Evolutionary conservation across 495 filamentous ascomycete species (phyloP).

Genomic region (Neurospora tetrasperma): DNA sequence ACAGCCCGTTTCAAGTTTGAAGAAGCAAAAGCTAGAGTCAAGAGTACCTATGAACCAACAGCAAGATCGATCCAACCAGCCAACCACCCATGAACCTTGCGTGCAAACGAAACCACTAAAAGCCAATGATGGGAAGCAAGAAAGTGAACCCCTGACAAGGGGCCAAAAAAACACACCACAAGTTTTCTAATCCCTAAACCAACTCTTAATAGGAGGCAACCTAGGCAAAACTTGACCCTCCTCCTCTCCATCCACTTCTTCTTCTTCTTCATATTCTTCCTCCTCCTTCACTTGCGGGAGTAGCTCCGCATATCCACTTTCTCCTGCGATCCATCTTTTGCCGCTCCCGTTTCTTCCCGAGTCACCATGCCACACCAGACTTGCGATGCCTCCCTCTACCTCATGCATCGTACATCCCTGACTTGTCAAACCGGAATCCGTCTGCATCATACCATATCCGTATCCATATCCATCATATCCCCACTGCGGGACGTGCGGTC

Average conservation of each 20-base stretch:
- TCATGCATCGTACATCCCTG: background rate
- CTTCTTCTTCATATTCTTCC: background rate
- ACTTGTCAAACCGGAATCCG: background rate
- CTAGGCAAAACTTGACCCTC: background rate
- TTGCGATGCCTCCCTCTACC: background rate
- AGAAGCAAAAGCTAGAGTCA: background rate
- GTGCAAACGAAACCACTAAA: background rate
- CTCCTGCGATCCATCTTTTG: background rate
- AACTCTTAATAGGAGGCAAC: background rate
- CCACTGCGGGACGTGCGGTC: background rate
- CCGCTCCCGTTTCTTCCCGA: background rate
- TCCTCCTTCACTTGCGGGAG: background rate
- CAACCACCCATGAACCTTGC: background rate
- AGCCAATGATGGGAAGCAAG: background rate
- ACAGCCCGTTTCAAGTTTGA: background rate
- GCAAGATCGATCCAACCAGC: background rate
- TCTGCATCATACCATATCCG: background rate
- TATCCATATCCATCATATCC: background rate
- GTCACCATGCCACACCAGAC: background rate
- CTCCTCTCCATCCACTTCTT: background rate
- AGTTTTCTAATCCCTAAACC: background rate
- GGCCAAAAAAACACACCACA: background rate
- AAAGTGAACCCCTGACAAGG: background rate
- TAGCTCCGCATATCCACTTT: background rate
- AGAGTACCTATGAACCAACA: background rate